A percentile compares a stretch with the other conserved stretches of the same genome.
These are phyloP conservation scores for Epichloe sibirici DNA, from an alignment of 2,329 filamentous ascomycete species.

Conservation along the genomic window DNA sequence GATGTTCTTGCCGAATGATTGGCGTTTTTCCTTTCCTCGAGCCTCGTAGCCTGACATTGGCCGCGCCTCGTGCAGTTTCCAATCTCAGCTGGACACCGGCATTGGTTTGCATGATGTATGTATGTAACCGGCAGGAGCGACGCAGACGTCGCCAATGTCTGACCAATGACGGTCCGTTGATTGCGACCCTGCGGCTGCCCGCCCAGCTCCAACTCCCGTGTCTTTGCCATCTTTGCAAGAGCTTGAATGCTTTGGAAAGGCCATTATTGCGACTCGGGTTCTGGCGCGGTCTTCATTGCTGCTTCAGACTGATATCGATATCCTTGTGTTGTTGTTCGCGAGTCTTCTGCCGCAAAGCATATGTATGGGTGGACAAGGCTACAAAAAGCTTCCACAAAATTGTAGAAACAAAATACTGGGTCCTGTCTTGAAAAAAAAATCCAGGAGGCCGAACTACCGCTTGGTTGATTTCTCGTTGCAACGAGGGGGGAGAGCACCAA, in stretches of 20 bases:
- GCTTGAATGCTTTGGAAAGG: not conserved
- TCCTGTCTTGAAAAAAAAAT: not conserved
- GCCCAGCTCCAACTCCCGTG: not conserved
- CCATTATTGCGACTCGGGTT: not conserved
- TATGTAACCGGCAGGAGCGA: not conserved
- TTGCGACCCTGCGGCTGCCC: not conserved
- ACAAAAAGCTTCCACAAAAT: not conserved
- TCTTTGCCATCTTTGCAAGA: not conserved
- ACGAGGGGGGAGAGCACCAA: not conserved
- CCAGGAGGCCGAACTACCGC: not conserved
- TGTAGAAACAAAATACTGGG: too few species aligned
- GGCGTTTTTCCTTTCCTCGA: not conserved
- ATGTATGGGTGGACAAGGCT: not conserved
- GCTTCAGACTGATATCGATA: not conserved
- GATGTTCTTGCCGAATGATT: not conserved
- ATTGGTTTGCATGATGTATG: conserved; percentile 1
- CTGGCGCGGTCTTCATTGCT: not conserved
- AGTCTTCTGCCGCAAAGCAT: too few species aligned
- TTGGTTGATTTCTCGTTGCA: not conserved
- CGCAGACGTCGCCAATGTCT: not conserved
- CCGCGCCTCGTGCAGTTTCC: not conserved
- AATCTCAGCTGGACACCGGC: not conserved
- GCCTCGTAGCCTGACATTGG: not conserved
- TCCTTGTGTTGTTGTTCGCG: not conserved
- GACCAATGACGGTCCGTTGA: conserved; percentile 4